Base-by-base conservation (phyloP, 1,139 yeast species). In the Tardiomyces digboiensis region DNA sequence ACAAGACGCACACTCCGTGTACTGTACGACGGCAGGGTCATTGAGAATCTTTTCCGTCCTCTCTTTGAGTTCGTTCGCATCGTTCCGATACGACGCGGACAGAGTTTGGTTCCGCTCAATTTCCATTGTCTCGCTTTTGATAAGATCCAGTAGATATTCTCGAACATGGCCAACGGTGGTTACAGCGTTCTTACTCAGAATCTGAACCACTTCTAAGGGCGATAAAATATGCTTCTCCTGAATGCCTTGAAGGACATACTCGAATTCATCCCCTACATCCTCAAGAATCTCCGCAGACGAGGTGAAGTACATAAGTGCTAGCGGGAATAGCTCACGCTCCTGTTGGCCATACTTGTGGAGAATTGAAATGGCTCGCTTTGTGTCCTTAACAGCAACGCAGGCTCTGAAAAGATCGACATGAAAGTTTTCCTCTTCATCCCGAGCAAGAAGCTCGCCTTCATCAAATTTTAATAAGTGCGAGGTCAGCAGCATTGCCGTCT, bases 141-240 rank as follows among this genome's bases (percentile, higher is more conserved):
- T 73, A 50, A 77, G 74, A 16, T 78, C 79, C 12, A 84, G 67
- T 39, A 93, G 66, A 49, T 81, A 80, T 21, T 80, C 80, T 57
- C 82, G 82, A 29, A 91, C 72, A 16, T 84, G 62, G 0, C 94
- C 95, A 39, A 87, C 73, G 0, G 86, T 80, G 0, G 89, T 78
- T 38, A 76, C 80, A 7, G 78, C 79, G 42, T 78, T 78, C 3
- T 72, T 62, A 39, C 89, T 74, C 41, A 91, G 63, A 1, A 81
- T 75, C 49, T 83, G 82, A 13, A 91, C 68, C 1, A 91, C 69
- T 52, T 89, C 96, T 29, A 87, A 61, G 0, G 95, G 87, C 1
- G 93, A 73, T 66, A 86, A 71, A 21, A 83, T 59, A 45, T 77
- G 74, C 14, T 70, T 65, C 7, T 68, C 64, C 41, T 75, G 73